Evolutionary conservation across 1,139 yeast species (phyloP).

Genomic region (Candida tropicalis): DNA sequence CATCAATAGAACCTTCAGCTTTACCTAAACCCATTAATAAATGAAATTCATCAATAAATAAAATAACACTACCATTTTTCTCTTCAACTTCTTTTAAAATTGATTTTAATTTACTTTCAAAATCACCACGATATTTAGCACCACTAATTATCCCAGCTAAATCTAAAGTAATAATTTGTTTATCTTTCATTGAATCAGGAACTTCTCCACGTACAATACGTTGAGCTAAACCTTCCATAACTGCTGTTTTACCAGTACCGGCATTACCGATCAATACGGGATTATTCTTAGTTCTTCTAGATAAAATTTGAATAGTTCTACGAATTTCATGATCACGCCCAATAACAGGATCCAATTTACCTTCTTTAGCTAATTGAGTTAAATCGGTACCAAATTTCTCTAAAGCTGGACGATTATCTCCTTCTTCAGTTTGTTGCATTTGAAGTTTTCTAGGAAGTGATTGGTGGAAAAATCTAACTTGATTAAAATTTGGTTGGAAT

Average conservation of each 20-base stretch:
- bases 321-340: conserved; percentile 96
- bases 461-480: conserved; percentile 21
- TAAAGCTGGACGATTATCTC: conserved; percentile 70
- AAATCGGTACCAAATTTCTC: conserved; percentile 87
- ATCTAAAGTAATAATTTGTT: conserved; percentile 80
- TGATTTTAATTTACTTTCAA: conserved; percentile 84
- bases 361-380: conserved; percentile 83
- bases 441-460: conserved; percentile 26
- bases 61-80: conserved; percentile 73
- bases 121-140: conserved; percentile 93
- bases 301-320: conserved; percentile 86
- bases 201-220: conserved; percentile 89
- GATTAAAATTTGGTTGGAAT: conserved; percentile 3
- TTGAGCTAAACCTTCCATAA: conserved; percentile 96
- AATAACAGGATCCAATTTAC: conserved; percentile 94
- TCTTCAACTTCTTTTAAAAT: conserved; percentile 88
- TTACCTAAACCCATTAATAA: conserved; percentile 90
- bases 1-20: conserved; percentile 95
- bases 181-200: conserved; percentile 89
- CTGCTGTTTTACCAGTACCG: conserved; percentile 97
- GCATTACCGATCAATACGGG: conserved; percentile 95
- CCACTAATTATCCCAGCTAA: conserved; percentile 90
- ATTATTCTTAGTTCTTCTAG: conserved; percentile 91
- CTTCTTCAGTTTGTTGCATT: conserved; percentile 49
- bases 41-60: conserved; percentile 93